Evolutionary conservation across 495 filamentous ascomycete species (phyloP), one percentile per base, ranked within the genome.

Genomic region (Trichoderma reesei): DNA sequence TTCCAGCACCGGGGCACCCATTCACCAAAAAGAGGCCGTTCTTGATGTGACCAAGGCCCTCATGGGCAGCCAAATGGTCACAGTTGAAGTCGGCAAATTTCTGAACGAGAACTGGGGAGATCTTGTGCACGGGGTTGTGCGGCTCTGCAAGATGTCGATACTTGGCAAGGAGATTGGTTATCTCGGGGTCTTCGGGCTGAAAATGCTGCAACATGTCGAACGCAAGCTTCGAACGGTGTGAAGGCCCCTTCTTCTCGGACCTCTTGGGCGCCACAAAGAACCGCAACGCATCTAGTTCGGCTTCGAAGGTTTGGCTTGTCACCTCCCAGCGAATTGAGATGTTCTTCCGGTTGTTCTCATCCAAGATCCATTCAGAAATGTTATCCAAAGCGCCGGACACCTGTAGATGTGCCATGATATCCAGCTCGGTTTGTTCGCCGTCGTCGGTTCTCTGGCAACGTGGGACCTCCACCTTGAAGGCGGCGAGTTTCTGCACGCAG

Each of bases 1-100:
- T 72, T 9, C 70, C 70, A 0, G 68, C 67, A 5, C 70, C 70
- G n/a, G 70, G 70, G 37, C 70, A 65, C 0, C 70, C 70, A 11
- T 66, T 67, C 10, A 72, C 62, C 8, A 72, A 63, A 13, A 51
- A 63, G 14, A 70, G 48, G 7, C 67, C 68, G 26, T 64, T 67
- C 11, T 63, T 61, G 26, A 71, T 48, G 3, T 63, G 61, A 11
- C 33, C 20, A 26, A 71, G 64, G 1, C 65, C 63, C 1, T 67
- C 41, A 31, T 64, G 41, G 3, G 63, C 63, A 5, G 37, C 31
- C 37, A 31, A 0, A 33, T 64, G 63, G 18, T 64, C 63, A 9
- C 38, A 1, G 48, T 64, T 60, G 36, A 64, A 42, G 6, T 16
- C 6, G 18, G 39, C 41, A 54, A 42, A 64, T 20, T 54, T 59